A percentile compares a stretch with the other conserved stretches of the same genome.
These are phyloP conservation scores for Aspergillus egyptiacus DNA, from an alignment of 495 filamentous ascomycete genomes.

Conservation along the genomic window DNA sequence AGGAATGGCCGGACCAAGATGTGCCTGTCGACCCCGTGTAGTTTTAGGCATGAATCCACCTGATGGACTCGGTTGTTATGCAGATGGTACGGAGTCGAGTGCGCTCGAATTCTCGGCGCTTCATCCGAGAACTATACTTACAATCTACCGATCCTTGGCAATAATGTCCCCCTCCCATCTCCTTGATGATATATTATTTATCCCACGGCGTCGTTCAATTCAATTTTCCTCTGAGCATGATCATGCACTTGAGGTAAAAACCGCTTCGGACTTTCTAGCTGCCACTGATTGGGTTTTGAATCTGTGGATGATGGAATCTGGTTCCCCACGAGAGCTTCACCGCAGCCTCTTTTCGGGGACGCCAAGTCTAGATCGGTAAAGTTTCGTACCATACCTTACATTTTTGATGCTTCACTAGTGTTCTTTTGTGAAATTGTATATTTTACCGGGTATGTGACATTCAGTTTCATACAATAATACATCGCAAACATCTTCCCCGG, in stretches of 20 bases:
- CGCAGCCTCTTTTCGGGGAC: slow-evolving; percentile 38
- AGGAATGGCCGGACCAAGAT: slow-evolving; percentile 12
- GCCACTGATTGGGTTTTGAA: background rate
- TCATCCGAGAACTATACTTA: slow-evolving; percentile 1
- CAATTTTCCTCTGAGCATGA: slow-evolving; percentile 2
- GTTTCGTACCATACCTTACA: slow-evolving; percentile 13
- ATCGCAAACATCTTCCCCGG: slow-evolving; percentile 19
- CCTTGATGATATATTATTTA: background rate
- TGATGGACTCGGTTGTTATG: background rate
- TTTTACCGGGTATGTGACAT: background rate
- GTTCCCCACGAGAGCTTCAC: slow-evolving; percentile 28
- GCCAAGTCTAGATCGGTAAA: slow-evolving; percentile 1
- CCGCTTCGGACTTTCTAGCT: background rate
- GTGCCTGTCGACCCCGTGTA: slow-evolving; percentile 14
- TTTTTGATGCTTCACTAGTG: no score
- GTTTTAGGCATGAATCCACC: slow-evolving; percentile 13
- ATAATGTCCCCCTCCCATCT: background rate
- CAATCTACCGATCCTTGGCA: slow-evolving; percentile 1
- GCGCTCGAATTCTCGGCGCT: slow-evolving; percentile 4
- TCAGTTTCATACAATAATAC: slow-evolving; percentile 5
- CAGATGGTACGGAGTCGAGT: background rate
- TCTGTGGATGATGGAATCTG: slow-evolving; percentile 11
- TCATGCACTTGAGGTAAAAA: background rate
- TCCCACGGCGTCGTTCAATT: background rate
- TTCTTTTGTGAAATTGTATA: background rate